Conservation (phyloP, 2,329 filamentous ascomycete species). For the Sporothrix globosa region DNA sequence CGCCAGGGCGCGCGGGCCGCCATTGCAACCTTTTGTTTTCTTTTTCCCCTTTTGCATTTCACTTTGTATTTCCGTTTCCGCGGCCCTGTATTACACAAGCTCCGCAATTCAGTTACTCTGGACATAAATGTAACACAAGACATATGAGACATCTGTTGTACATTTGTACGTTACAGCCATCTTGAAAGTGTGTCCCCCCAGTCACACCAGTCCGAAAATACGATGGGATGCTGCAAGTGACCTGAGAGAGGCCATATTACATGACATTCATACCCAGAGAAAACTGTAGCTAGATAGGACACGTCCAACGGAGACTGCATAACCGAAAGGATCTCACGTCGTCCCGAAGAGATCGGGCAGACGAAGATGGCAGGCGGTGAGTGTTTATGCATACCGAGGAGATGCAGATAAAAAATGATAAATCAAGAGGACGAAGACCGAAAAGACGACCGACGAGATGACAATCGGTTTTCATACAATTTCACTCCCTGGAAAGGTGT, state of each 20-base stretch:
- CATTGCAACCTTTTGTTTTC: constrained; percentile 14
- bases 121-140: not conserved
- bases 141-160: not conserved
- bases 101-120: not conserved
- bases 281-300: not conserved
- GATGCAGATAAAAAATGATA: not conserved
- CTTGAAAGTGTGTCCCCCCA: not conserved
- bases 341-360: not conserved
- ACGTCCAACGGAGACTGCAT: not conserved
- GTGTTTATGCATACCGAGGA: not conserved
- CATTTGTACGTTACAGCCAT: not conserved
- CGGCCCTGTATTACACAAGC: not conserved
- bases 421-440: not conserved
- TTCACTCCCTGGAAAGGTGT: no score
- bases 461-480: not conserved
- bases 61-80: not conserved
- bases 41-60: not conserved
- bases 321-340: not conserved
- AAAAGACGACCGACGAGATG: not conserved
- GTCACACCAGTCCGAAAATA: not conserved
- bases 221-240: not conserved
- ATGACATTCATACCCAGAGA: not conserved
- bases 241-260: not conserved
- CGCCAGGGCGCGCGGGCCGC: constrained; percentile 18
- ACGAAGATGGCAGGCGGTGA: not conserved